Percentiles rank a stretch among this genome's conserved stretches.
phyloP scores from a whole-genome alignment of 1,139 yeast species.

The Debaryomycetaceae sp. region DNA sequence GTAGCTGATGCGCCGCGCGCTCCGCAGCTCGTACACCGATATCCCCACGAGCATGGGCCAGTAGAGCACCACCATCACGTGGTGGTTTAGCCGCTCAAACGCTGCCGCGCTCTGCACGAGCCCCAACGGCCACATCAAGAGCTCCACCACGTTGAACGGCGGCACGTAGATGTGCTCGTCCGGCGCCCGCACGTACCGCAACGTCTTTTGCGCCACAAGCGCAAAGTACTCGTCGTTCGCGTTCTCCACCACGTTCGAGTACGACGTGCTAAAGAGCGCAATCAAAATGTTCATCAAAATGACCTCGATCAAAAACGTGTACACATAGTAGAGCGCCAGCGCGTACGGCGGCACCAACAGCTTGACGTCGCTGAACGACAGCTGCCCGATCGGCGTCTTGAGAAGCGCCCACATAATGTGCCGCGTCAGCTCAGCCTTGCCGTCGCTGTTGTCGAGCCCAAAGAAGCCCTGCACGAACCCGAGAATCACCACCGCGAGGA shows the following conservation, averaged over 20 bases:
- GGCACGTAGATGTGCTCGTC: slow-evolving; percentile 81
- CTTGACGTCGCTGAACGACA: slow-evolving; percentile 60
- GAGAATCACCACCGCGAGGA: slow-evolving; percentile 55
- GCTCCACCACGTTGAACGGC: slow-evolving; percentile 68
- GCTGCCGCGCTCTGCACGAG: slow-evolving; percentile 16
- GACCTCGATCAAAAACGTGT: slow-evolving; percentile 64
- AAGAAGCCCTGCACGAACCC: slow-evolving; percentile 84
- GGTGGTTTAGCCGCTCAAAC: slow-evolving; percentile 30
- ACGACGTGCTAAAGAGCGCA: slow-evolving; percentile 80
- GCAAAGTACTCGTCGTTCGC: slow-evolving; percentile 82
- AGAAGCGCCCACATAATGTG: slow-evolving; percentile 55
- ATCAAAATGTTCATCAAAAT: slow-evolving; percentile 70
- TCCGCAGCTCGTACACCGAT: slow-evolving; percentile 51
- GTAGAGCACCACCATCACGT: slow-evolving; percentile 54
- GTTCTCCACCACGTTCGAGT: slow-evolving; percentile 69
- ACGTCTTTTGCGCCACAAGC: slow-evolving; percentile 72
- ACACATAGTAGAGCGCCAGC: slow-evolving; percentile 59
- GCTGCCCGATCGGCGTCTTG: slow-evolving; percentile 62
- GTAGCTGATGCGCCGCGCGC: slow-evolving; percentile 61
- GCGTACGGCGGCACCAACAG: slow-evolving; percentile 81
- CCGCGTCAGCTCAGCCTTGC: slow-evolving; percentile 63
- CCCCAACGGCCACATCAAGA: slow-evolving; percentile 29
- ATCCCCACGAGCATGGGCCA: slow-evolving; percentile 55
- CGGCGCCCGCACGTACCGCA: slow-evolving; percentile 79
- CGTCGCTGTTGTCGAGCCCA: slow-evolving; percentile 83